Base-by-base conservation (phyloP, 441 rosid species). In the Geranium incanum region DNA sequence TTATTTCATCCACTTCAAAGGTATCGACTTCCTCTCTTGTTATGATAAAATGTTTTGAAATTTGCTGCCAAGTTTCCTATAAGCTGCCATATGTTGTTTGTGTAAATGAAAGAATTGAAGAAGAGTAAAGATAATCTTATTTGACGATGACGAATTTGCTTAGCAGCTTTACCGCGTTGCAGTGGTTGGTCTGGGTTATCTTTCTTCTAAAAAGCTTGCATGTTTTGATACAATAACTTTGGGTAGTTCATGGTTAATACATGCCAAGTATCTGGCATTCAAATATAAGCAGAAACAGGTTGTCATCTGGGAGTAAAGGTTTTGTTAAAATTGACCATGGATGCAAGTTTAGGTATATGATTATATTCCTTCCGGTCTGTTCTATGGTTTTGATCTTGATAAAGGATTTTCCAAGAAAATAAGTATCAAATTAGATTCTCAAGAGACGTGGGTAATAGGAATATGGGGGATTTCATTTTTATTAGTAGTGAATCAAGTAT, bases 1-100 rank as follows among this genome's bases (percentile, higher is more conserved):
- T 75, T 85, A 80, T 81, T 55, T 55, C 62, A 55, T 55, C 62
- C 62, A 55, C 62, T 15, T 55, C 62, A 55, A 55, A 55, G 62
- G 68, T 36, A 1, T 21, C 21, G 11, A 21, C 67, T 63, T 63
- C 37, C 67, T 63, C 33, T 64, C 41, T 18, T 21, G 15, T 64
- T 63, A 28, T 62, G 67, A 6, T 28, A 21, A 55, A 5, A 55
- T 55, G 21, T 16, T 55, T 16, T 6, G 19, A 55, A 55, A 6
- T 55, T 16, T n/a, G 7, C 62, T n/a, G 62, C 62, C 3, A 6
- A 15, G 48, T 55, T 55, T 15, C 18, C 1, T 55, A 55, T n/a
- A 55, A 19, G 18, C 19, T 55, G 18, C 62, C 18, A 16, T 19
- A 2, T 55, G 33, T 28, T 28, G 62, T 16, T 55, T 55, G 3